Evolutionary conservation across 2,329 filamentous ascomycete species (phyloP).

Genomic region (Rosellinia necatrix): DNA sequence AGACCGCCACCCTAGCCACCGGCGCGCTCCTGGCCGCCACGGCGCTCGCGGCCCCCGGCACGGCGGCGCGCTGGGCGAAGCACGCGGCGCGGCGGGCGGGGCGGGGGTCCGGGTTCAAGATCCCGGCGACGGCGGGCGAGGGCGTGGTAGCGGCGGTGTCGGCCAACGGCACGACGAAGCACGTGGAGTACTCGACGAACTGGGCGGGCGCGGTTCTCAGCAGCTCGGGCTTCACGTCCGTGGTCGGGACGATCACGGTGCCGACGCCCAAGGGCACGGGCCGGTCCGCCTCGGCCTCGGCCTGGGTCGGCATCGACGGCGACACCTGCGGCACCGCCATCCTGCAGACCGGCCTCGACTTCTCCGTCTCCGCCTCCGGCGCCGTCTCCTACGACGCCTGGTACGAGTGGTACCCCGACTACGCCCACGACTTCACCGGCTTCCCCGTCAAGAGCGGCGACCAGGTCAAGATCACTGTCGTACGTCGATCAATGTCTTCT

Average conservation of each 20-base stretch:
- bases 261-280: conserved; percentile 49
- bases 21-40: conserved; percentile 47
- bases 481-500: conserved; percentile 5
- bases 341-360: conserved; percentile 62
- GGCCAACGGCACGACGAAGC: conserved; percentile 42
- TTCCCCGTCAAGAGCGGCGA: conserved; percentile 45
- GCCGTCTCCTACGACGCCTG: conserved; percentile 56
- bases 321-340: conserved; percentile 60
- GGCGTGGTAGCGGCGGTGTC: conserved; percentile 35
- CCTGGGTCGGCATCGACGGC: conserved; percentile 66
- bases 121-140: conserved; percentile 40
- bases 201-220: conserved; percentile 64
- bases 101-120: conserved; percentile 31
- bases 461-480: conserved; percentile 36
- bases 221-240: conserved; percentile 53
- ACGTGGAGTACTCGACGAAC: conserved; percentile 58
- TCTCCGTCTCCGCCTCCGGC: conserved; percentile 50
- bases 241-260: conserved; percentile 58
- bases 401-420: conserved; percentile 65
- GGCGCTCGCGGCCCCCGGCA: conserved; percentile 52
- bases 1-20: conserved; percentile 47
- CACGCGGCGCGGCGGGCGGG: conserved; percentile 34
- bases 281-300: conserved; percentile 25
- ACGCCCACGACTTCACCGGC: conserved; percentile 56
- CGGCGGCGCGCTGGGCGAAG: conserved; percentile 45